A percentile compares a stretch with the other conserved stretches of the same genome.
Conservation (phyloP, 2,329 filamentous ascomycete species). For the Diaporthe amygdali region DNA sequence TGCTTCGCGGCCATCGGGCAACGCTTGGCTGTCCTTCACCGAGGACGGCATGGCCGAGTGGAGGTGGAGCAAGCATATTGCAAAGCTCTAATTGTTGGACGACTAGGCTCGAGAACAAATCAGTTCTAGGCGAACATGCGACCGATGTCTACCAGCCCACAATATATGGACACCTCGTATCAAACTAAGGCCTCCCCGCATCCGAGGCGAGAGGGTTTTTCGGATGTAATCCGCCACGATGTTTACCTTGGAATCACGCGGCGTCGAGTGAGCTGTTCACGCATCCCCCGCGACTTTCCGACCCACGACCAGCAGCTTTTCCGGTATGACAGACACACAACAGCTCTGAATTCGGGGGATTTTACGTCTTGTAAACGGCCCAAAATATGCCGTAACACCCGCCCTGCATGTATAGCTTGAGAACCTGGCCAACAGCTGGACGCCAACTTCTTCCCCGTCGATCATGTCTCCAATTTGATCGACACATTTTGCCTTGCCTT, state of each 20-base stretch:
- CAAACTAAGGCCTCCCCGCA: background rate
- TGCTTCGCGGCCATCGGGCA: background rate
- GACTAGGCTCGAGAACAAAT: background rate
- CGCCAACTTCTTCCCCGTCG: background rate
- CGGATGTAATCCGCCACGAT: background rate
- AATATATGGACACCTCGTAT: constrained; percentile 6
- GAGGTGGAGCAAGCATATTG: background rate
- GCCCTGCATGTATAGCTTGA: constrained; percentile 3
- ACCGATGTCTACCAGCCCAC: background rate
- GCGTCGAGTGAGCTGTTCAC: background rate
- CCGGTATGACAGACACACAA: constrained; percentile 14
- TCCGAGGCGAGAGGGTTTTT: background rate
- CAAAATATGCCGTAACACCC: background rate
- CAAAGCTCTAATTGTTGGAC: background rate
- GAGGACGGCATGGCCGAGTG: background rate
- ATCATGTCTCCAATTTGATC: background rate
- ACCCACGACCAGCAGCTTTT: constrained; percentile 1
- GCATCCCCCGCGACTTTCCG: background rate
- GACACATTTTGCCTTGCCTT: background rate
- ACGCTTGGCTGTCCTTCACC: background rate
- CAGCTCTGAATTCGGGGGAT: constrained; percentile 7
- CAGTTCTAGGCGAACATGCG: background rate
- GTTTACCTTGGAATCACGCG: background rate
- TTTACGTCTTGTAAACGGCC: background rate
- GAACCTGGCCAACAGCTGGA: constrained; percentile 14